These are phyloP conservation scores for Pisolithus microcarpus DNA, from an alignment of 768 basidiomycete species.

Conservation along the genomic window DNA sequence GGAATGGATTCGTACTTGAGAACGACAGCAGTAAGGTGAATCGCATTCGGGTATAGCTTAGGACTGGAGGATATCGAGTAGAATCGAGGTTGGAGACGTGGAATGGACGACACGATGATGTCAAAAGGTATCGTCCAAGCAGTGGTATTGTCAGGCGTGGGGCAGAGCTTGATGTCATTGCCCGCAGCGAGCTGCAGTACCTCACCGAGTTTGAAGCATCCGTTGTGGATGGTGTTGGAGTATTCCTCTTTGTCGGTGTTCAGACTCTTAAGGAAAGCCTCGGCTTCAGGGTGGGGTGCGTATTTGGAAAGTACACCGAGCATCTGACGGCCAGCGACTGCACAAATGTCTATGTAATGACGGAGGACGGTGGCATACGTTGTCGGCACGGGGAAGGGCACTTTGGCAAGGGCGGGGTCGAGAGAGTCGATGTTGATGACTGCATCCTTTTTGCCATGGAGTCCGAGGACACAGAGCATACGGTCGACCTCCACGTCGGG, in stretches of 20 bases:
- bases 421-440: constrained; percentile 94
- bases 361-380: constrained; percentile 90
- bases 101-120: constrained; percentile 87
- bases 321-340: constrained; percentile 90
- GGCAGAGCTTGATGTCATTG: constrained; percentile 52
- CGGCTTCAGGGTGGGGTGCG: constrained; percentile 76
- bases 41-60: constrained; percentile 79
- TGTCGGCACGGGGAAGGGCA: constrained; percentile 96
- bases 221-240: constrained; percentile 62
- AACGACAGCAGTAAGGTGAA: constrained; percentile 94
- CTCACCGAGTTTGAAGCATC: constrained; percentile 89
- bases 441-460: constrained; percentile 71
- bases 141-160: constrained; percentile 71
- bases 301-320: constrained; percentile 82
- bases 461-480: constrained; percentile 77
- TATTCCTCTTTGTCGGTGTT: constrained; percentile 88
- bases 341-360: constrained; percentile 95
- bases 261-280: constrained; percentile 63
- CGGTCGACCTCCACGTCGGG: constrained; percentile 88
- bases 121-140: constrained; percentile 94
- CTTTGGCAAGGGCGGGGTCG: constrained; percentile 95
- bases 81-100: constrained; percentile 93
- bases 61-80: constrained; percentile 99
- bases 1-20: constrained; percentile 79
- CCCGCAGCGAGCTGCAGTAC: constrained; percentile 87